Evolutionary conservation across 257 asterid species (phyloP).

Genomic region (Fraxinus americana): DNA sequence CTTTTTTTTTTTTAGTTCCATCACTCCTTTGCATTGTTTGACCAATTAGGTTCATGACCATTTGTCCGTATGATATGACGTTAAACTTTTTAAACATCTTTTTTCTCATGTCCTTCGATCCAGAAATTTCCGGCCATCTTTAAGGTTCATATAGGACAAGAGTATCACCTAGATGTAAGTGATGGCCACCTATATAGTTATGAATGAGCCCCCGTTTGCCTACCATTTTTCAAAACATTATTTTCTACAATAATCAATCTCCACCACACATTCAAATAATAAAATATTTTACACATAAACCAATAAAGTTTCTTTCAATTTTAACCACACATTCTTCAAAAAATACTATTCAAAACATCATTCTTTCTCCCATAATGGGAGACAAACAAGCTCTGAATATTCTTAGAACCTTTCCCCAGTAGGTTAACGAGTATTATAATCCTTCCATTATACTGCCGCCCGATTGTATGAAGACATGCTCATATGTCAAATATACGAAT

Average conservation of each 20-base stretch:
- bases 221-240: too few species aligned
- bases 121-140: neutral
- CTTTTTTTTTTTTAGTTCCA: neutral
- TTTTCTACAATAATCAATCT: too few species aligned
- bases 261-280: too few species aligned
- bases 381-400: too few species aligned
- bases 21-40: neutral
- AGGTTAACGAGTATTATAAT: neutral
- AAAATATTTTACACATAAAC: too few species aligned
- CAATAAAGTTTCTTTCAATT: too few species aligned
- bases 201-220: too few species aligned
- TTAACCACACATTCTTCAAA: too few species aligned
- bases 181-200: neutral
- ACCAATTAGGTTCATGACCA: neutral
- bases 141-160: neutral
- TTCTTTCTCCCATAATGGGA: too few species aligned
- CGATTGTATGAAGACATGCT: neutral
- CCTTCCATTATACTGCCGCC: neutral
- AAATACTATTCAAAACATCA: too few species aligned
- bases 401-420: neutral
- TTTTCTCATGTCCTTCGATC: neutral
- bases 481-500: neutral
- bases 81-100: neutral
- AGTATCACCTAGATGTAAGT: neutral
- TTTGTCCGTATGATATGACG: neutral